Conservation (phyloP, 805 yeast genomes). For the Barnettozyma populi region DNA sequence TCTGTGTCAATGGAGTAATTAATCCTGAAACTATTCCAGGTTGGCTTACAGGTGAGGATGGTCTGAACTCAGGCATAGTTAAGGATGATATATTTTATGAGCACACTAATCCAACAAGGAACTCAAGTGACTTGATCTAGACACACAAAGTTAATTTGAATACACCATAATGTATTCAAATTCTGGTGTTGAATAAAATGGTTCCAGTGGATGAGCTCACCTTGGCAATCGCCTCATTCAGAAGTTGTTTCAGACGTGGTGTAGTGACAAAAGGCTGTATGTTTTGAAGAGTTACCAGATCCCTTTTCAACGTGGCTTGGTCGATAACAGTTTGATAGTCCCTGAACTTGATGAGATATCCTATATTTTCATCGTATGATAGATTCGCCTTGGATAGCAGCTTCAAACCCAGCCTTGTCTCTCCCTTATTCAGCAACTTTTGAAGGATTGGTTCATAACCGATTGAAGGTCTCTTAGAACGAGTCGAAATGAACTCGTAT, state of each 20-base stretch:
- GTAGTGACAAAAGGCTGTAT: conserved; percentile 6
- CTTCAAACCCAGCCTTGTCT: conserved; percentile 16
- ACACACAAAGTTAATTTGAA: background rate
- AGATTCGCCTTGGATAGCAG: conserved; percentile 14
- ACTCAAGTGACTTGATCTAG: conserved; percentile 1
- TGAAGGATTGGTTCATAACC: conserved; percentile 56
- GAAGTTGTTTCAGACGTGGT: conserved; percentile 9
- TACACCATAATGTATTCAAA: background rate
- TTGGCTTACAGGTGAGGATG: conserved; percentile 75
- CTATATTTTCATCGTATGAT: conserved; percentile 13
- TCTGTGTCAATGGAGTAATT: conserved; percentile 43
- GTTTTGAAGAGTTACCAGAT: conserved; percentile 7
- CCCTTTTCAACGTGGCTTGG: conserved; percentile 19
- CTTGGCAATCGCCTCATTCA: conserved; percentile 6
- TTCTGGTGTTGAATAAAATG: conserved; percentile 5
- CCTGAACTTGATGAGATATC: conserved; percentile 15
- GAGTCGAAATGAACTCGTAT: conserved; percentile 40
- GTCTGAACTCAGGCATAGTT: conserved; percentile 34
- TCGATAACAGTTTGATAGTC: conserved; percentile 19
- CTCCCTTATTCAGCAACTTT: conserved; percentile 13
- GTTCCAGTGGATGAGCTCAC: conserved; percentile 2
- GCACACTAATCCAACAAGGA: background rate
- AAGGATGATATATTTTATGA: conserved; percentile 24
- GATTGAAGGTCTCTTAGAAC: conserved; percentile 54
- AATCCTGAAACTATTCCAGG: conserved; percentile 59